Base-by-base conservation (phyloP, 805 yeast genomes). In the Middelhovenomyces tepae region DNA sequence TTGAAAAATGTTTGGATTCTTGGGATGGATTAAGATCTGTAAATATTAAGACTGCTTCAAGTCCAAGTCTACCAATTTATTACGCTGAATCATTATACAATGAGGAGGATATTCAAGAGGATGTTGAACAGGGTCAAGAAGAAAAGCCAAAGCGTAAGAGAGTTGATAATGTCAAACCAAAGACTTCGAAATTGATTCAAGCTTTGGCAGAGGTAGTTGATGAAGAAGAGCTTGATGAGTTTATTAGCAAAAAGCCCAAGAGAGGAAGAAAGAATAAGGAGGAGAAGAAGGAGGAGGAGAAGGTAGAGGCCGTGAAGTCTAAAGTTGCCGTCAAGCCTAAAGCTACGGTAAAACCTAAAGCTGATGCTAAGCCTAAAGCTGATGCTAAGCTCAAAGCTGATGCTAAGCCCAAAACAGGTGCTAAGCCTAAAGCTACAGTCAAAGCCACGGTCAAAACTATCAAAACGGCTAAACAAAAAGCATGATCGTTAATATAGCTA, bases 41-140 rank as follows among this genome's bases (percentile, higher is more conserved):
- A 73, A 52, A 79, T 75, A 58, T 71, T 71, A 85, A 85, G 62
- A 67, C 89, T 8, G 61, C 65, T 37, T 56, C 59, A 26, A 83
- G 95, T 14, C 95, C 95, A 14, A 72, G 87, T 6, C 64, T 91
- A 47, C 97, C 99, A 28, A 64, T 91, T 39, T 91, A 65, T 59
- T 73, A 77, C 51, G 65, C 79, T 28, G 78, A 79, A 19, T 67
- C 65, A 43, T 52, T 78, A 32, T 54, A 47, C 42, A 35, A 39
- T 18, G 76, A 71, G 16, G 61, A 59, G 25, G 83, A 77, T 47
- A 58, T 71, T 25, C 54, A 59, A 6, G 46, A 52, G 28, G 62
- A 59, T 8, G 53, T 63, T 31, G 59, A 59, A 19, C 60, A 55
- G 26, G 59, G 42, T 27, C 62, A 56, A 31, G 59, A 31, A 28